phyloP scores from a whole-genome alignment of 352 stramenopile species.

The Globisporangium echinulatum region DNA sequence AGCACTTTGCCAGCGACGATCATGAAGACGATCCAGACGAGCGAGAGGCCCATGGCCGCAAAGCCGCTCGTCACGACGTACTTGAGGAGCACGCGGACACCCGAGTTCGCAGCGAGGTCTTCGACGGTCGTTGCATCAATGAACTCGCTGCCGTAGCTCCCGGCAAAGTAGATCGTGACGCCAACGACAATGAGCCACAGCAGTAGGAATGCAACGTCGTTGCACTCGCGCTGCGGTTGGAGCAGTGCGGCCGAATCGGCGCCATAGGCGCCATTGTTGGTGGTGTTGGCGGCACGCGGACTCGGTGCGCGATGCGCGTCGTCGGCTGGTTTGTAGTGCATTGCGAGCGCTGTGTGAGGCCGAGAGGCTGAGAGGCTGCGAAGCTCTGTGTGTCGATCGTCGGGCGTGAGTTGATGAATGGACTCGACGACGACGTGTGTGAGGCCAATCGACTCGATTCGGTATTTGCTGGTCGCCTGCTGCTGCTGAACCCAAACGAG shows the following conservation, averaged over 20 bases:
- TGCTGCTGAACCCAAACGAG: no score
- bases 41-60: conserved; percentile 47
- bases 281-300: neutral
- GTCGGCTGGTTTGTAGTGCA: neutral
- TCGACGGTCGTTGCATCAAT: conserved; percentile 44
- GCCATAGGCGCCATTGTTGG: conserved; percentile 4
- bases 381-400: no score
- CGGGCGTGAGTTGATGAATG: no score
- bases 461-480: no score
- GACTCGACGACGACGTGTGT: no score
- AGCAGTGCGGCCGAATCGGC: conserved; percentile 9
- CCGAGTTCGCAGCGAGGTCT: conserved; percentile 27
- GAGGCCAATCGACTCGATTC: no score
- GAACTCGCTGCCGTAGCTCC: conserved; percentile 58
- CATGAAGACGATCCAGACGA: neutral
- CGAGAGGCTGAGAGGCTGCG: no score
- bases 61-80: conserved; percentile 51
- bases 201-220: conserved; percentile 72
- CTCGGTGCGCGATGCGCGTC: neutral
- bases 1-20: neutral
- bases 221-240: conserved; percentile 41
- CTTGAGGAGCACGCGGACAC: conserved; percentile 48
- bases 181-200: conserved; percentile 63
- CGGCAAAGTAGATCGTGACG: conserved; percentile 26
- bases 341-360: neutral